phyloP scores from a whole-genome alignment of 208 protist species.

The Acanthamoeba royreba region DNA sequence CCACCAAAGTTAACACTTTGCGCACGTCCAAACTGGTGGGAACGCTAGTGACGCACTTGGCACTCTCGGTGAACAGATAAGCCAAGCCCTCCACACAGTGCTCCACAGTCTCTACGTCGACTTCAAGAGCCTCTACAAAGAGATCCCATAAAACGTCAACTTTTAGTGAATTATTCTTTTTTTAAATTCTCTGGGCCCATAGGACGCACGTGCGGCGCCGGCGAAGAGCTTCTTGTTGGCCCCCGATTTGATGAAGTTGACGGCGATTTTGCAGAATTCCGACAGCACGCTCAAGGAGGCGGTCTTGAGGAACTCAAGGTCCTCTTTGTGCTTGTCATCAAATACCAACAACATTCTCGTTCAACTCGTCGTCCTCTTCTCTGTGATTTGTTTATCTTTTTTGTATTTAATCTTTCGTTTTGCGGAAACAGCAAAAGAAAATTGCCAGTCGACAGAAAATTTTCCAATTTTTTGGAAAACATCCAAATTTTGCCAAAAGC shows the following conservation, averaged over 20 bases:
- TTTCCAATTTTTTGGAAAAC: no score
- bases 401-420: no score
- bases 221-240: constrained; percentile 43
- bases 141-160: no score
- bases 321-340: constrained; percentile 47
- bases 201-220: neutral
- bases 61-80: constrained; percentile 17
- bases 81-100: constrained; percentile 36
- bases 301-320: constrained; percentile 22
- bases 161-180: neutral
- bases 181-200: no score
- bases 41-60: neutral
- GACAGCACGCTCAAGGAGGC: neutral
- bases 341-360: constrained; percentile 50
- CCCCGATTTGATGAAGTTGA: constrained; percentile 39
- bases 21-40: no score
- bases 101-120: constrained; percentile 7
- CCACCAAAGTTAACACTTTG: no score
- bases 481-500: no score
- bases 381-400: neutral
- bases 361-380: neutral
- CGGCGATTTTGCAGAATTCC: constrained; percentile 50
- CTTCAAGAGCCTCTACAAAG: neutral
- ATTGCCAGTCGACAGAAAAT: no score
- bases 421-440: no score